A percentile compares a stretch with the other conserved stretches of the same genome.
These are phyloP conservation scores for Thecaphora frezii DNA, from an alignment of 1,284 basidiomycete species.

Conservation along the genomic window DNA sequence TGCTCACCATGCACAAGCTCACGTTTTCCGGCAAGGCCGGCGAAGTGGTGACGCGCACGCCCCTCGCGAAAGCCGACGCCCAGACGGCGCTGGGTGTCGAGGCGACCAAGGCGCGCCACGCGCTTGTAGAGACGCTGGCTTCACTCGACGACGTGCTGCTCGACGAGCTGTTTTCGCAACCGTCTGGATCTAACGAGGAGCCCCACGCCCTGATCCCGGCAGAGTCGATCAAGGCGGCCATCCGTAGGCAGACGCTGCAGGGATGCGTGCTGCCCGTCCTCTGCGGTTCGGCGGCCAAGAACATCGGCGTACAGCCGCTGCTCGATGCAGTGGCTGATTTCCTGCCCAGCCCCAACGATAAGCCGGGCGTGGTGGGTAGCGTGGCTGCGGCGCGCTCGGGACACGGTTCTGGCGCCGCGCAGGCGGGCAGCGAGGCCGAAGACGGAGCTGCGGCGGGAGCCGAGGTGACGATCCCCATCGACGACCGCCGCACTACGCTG, in stretches of 20 bases:
- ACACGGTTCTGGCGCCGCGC: neutral
- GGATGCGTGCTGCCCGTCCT: constrained; percentile 76
- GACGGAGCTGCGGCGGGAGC: constrained; percentile 39
- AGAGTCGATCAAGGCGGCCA: constrained; percentile 60
- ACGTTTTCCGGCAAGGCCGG: constrained; percentile 47
- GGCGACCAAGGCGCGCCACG: constrained; percentile 69
- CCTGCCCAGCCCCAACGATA: constrained; percentile 70
- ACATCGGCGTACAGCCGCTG: constrained; percentile 77
- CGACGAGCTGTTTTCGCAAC: constrained; percentile 65
- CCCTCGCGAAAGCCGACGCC: constrained; percentile 10
- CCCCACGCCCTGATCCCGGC: constrained; percentile 65
- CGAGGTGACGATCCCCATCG: constrained; percentile 29
- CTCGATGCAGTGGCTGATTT: constrained; percentile 79
- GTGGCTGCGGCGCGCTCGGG: constrained; percentile 2
- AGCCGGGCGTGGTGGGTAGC: constrained; percentile 16
- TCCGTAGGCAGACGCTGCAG: constrained; percentile 70
- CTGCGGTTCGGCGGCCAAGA: constrained; percentile 78
- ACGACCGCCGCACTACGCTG: constrained; percentile 16
- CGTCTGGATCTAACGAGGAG: constrained; percentile 62
- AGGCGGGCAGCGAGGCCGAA: neutral
- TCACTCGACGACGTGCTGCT: constrained; percentile 78
- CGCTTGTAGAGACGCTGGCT: constrained; percentile 74
- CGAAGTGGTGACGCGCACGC: constrained; percentile 19
- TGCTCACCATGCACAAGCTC: constrained; percentile 39
- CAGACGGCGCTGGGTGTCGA: constrained; percentile 66